These are phyloP conservation scores for Fusarium graminum DNA, from an alignment of 2,329 filamentous ascomycete species.

Conservation along the genomic window DNA sequence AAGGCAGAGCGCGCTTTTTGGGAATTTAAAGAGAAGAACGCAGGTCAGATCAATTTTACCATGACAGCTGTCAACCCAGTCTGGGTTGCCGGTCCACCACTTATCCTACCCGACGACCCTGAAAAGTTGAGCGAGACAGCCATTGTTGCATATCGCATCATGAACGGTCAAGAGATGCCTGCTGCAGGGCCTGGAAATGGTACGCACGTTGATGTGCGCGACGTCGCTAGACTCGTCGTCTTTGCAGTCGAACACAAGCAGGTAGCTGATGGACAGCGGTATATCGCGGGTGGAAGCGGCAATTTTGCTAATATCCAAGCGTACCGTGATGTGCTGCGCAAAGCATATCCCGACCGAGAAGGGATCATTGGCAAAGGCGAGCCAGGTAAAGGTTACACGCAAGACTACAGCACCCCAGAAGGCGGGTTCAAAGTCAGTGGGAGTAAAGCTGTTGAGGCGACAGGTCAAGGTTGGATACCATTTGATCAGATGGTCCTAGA, in stretches of 20 bases:
- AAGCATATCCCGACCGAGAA: conserved; percentile 1
- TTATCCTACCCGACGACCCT: conserved; percentile 15
- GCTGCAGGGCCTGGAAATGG: conserved; percentile 15
- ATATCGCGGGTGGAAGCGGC: conserved; percentile 11
- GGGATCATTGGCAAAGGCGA: neutral
- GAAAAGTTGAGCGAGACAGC: conserved; percentile 31
- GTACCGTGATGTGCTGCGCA: conserved; percentile 19
- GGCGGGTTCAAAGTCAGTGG: neutral
- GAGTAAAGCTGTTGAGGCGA: conserved; percentile 13
- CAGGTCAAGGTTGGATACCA: conserved; percentile 14
- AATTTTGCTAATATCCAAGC: conserved; percentile 24
- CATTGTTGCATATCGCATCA: conserved; percentile 20
- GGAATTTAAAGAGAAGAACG: conserved; percentile 6
- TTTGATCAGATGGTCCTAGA: conserved; percentile 20
- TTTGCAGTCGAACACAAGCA: conserved; percentile 14
- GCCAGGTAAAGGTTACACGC: conserved; percentile 8
- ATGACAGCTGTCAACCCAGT: conserved; percentile 29
- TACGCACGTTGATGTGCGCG: conserved; percentile 26
- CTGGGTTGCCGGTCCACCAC: conserved; percentile 19
- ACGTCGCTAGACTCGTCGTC: conserved; percentile 20
- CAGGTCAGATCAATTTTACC: neutral
- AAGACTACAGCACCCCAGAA: conserved; percentile 8
- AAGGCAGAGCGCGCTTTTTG: conserved; percentile 30
- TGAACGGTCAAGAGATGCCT: conserved; percentile 20
- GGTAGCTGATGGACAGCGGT: conserved; percentile 21